Evolutionary conservation across 2,329 filamentous ascomycete species (phyloP).

Genomic region (Daldinia eschscholtzii): DNA sequence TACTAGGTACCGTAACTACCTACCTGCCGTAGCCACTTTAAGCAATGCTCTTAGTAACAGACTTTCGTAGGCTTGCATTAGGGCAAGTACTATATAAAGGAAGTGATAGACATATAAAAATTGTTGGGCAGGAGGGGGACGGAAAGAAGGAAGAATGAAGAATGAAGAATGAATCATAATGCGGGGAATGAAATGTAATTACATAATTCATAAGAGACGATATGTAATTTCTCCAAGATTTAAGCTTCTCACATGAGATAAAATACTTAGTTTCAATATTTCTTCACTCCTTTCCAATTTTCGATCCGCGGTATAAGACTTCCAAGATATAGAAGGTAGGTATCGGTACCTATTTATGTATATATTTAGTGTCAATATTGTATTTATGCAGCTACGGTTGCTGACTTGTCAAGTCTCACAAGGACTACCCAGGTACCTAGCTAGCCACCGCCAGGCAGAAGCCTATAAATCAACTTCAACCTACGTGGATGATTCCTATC

Average conservation of each 20-base stretch:
- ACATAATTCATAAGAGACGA: neutral
- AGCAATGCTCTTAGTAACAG: too few species aligned
- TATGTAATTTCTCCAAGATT: neutral
- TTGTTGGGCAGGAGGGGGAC: too few species aligned
- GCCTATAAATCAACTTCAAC: neutral
- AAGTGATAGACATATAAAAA: too few species aligned
- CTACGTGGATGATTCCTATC: neutral
- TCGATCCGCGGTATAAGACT: neutral
- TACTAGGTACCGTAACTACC: too few species aligned
- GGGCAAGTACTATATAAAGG: neutral
- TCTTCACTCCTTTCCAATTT: neutral
- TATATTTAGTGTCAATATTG: neutral
- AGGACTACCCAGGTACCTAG: neutral
- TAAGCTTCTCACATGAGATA: neutral
- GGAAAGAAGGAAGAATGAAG: too few species aligned
- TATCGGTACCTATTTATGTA: neutral
- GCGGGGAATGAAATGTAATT: constrained; percentile 3
- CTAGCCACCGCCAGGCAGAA: constrained; percentile 1
- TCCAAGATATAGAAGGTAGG: neutral
- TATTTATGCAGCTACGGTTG: constrained; percentile 1
- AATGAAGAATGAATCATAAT: neutral
- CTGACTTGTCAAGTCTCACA: constrained; percentile 12
- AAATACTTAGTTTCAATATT: neutral
- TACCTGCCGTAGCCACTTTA: too few species aligned
- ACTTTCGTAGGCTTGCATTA: constrained; percentile 16